Evolutionary conservation across 1,139 yeast genomes (phyloP).

Genomic region (Lodderomyces metapsilosis): DNA sequence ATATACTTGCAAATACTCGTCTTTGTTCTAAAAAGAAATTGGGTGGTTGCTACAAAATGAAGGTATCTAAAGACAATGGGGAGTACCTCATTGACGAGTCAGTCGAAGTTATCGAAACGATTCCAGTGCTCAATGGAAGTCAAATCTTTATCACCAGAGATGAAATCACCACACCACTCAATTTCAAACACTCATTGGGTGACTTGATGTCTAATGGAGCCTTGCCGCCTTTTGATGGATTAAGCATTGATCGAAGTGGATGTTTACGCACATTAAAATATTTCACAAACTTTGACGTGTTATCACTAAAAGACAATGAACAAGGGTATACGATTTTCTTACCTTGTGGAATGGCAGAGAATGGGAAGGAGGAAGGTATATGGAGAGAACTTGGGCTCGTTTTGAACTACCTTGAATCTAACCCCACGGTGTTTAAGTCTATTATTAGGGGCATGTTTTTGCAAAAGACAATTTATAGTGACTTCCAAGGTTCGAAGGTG

Average conservation of each 20-base stretch:
- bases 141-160: conserved; percentile 63
- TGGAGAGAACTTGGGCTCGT: conserved; percentile 72
- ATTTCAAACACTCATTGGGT: conserved; percentile 38
- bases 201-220: conserved; percentile 39
- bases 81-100: conserved; percentile 42
- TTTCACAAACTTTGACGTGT: conserved; percentile 28
- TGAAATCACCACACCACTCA: conserved; percentile 39
- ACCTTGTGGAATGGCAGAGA: conserved; percentile 57
- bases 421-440: conserved; percentile 48
- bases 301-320: conserved; percentile 46
- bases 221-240: conserved; percentile 28
- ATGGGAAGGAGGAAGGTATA: conserved; percentile 22
- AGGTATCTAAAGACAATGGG: conserved; percentile 40
- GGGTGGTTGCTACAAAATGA: conserved; percentile 41
- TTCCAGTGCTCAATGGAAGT: conserved; percentile 48
- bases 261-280: conserved; percentile 39
- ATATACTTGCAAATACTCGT: conserved; percentile 26
- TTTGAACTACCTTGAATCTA: conserved; percentile 53
- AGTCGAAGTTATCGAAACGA: conserved; percentile 45
- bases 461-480: conserved; percentile 67
- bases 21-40: conserved; percentile 37
- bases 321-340: conserved; percentile 73
- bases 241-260: conserved; percentile 33
- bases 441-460: conserved; percentile 61
- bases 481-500: conserved; percentile 35